Percentiles rank a stretch among this genome's conserved stretches.
These are phyloP conservation scores for Alternaria dauci DNA, from an alignment of 2,329 filamentous ascomycete species.

Conservation along the genomic window DNA sequence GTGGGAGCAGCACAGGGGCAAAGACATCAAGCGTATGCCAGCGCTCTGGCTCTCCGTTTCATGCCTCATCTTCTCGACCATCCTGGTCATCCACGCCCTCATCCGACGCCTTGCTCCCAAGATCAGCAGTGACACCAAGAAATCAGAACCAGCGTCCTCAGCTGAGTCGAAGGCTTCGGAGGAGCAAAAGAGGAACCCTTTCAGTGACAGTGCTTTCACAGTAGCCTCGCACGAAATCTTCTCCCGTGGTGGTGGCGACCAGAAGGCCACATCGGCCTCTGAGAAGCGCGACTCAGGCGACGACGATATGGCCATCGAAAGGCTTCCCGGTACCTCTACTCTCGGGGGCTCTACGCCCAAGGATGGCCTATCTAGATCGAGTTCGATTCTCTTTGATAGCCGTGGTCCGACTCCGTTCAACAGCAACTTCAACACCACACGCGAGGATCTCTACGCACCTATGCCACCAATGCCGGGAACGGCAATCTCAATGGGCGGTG, in stretches of 20 bases:
- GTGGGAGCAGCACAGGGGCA: slow-evolving; percentile 42
- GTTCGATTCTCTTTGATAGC: slow-evolving; percentile 36
- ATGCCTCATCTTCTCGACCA: slow-evolving; percentile 39
- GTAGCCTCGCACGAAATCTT: slow-evolving; percentile 1
- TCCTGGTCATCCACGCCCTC: slow-evolving; percentile 44
- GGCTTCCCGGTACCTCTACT: slow-evolving; percentile 25
- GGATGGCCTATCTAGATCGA: slow-evolving; percentile 27
- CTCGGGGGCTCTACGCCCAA: slow-evolving; percentile 31
- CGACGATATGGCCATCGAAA: slow-evolving; percentile 39
- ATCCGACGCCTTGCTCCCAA: slow-evolving; percentile 31
- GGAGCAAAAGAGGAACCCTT: slow-evolving; percentile 13
- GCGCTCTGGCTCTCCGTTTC: slow-evolving; percentile 45
- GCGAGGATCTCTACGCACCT: slow-evolving; percentile 21
- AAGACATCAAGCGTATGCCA: slow-evolving; percentile 38
- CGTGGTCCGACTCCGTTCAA: slow-evolving; percentile 31
- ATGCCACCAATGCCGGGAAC: slow-evolving; percentile 3
- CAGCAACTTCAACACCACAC: slow-evolving; percentile 28
- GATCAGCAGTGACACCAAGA: slow-evolving; percentile 9
- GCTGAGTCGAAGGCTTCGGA: background rate
- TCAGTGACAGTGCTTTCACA: slow-evolving; percentile 9
- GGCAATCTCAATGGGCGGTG: background rate
- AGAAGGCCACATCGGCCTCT: slow-evolving; percentile 9
- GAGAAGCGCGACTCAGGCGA: slow-evolving; percentile 20
- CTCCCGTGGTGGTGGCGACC: background rate
- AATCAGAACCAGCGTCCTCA: background rate